Base-by-base conservation (phyloP, 2,329 filamentous ascomycete species). In the Ramularia endophylla region DNA sequence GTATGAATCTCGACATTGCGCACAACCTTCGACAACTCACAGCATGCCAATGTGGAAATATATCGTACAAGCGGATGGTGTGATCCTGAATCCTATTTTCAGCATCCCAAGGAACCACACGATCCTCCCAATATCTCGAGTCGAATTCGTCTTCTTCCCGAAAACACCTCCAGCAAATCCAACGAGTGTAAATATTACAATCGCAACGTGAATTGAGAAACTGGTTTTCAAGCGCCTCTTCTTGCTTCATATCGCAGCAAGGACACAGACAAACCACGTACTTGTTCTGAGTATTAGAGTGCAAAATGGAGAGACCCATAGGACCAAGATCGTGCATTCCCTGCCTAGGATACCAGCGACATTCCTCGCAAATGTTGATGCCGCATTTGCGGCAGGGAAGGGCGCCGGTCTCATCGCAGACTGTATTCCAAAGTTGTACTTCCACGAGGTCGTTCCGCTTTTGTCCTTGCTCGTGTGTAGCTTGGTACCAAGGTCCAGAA, bases 351-450 rank as follows among this genome's bases (percentile, higher is more conserved):
- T 40, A 40, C 12, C 27, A 30, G 17, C 44, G 35, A 15, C 40
- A 43, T 22, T 43, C 44, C 33, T 47, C 44, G 20, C 44, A 47
- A 22, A 47, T 29, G 27, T 43, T 43, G 40, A 43, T 28, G 11
- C 36, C 37, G 27, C 40, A 47, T 18, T 33, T 36, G 5, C 8
- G 30, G 27, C 44, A 47, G 1, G 44, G 44, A 9, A 43, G 31
- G 2, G 40, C 36, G 12, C 27, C 40, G 13, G 44, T 19, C 12
- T 25, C 25, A 31, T 47, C 44, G 22, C 40, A 47, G 11, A 33
- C 27, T 4, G 41, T 40, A 2, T 25, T 32, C 20, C 34, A 40
- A 6, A 47, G 27, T 9, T 19, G 29, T 8, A 43, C 40, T 37
- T 43, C 44, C 11, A 47, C 27, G 7, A 30, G 36, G 18, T 47